Evolutionary conservation across 2,329 filamentous ascomycete species (phyloP).

Genomic region (Aspergillus piperis): DNA sequence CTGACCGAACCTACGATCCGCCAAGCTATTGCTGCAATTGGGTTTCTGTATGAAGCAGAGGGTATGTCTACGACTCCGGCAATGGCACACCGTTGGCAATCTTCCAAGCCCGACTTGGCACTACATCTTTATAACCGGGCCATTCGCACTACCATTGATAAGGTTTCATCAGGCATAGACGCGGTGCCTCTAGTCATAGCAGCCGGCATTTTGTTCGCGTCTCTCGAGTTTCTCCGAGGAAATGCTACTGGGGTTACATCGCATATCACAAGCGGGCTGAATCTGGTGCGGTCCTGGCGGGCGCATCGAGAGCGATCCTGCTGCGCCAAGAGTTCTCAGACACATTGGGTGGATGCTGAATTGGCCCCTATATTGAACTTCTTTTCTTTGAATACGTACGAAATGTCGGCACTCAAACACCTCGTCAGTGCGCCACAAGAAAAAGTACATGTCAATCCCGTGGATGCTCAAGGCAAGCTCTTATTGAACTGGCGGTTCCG

Average conservation of each 20-base stretch:
- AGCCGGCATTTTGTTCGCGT: conserved; percentile 65
- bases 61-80: conserved; percentile 36
- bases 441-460: not conserved
- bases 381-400: conserved; percentile 18
- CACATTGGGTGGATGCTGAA: conserved; percentile 21
- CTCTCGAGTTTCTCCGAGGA: conserved; percentile 55
- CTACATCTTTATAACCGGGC: conserved; percentile 18
- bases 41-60: conserved; percentile 63
- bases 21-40: conserved; percentile 66
- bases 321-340: not conserved
- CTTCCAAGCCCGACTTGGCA: not conserved
- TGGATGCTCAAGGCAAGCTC: conserved; percentile 5
- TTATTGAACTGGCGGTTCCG: conserved; percentile 15
- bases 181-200: conserved; percentile 49
- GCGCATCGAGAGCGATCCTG: not conserved
- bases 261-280: conserved; percentile 20
- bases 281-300: conserved; percentile 18
- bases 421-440: not conserved
- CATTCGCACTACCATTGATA: conserved; percentile 18
- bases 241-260: conserved; percentile 29
- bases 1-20: conserved; percentile 63
- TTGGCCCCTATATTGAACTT: conserved; percentile 20
- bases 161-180: conserved; percentile 52
- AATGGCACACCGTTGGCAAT: conserved; percentile 30
- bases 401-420: conserved; percentile 4